phyloP scores from a whole-genome alignment of 345 rosid species.

The Citrus reticulata region DNA sequence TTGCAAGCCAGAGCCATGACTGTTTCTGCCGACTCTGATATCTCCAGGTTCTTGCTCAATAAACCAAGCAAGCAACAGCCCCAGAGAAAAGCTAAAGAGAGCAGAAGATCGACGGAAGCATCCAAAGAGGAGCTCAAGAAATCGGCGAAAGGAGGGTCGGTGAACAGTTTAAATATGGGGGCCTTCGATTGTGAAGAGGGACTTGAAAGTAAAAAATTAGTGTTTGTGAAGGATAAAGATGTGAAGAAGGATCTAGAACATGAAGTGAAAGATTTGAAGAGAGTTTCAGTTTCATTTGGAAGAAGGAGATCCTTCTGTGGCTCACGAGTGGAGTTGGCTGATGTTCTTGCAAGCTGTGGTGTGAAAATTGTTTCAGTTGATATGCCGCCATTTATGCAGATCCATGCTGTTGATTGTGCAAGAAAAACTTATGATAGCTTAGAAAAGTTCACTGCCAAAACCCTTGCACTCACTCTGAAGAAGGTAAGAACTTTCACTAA shows the following conservation, averaged over 20 bases:
- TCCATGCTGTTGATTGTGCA: slow-evolving; percentile 71
- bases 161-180: slow-evolving; percentile 18
- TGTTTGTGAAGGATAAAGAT: slow-evolving; percentile 10
- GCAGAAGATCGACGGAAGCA: slow-evolving; percentile 18
- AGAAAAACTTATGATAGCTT: slow-evolving; percentile 64
- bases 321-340: slow-evolving; percentile 43
- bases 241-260: slow-evolving; percentile 17
- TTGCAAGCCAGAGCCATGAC: slow-evolving; percentile 53
- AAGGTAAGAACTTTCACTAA: slow-evolving; percentile 34
- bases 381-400: slow-evolving; percentile 84
- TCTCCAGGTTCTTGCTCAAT: slow-evolving; percentile 23
- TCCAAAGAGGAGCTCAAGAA: slow-evolving; percentile 20
- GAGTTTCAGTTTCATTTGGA: slow-evolving; percentile 32
- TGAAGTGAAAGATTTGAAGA: slow-evolving; percentile 26
- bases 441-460: slow-evolving; percentile 61
- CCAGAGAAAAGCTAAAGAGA: slow-evolving; percentile 16
- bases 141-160: slow-evolving; percentile 14
- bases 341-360: slow-evolving; percentile 54
- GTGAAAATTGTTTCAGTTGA: slow-evolving; percentile 66
- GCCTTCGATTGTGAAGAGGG: not conserved
- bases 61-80: slow-evolving; percentile 18
- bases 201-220: slow-evolving; percentile 1
- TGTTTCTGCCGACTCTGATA: slow-evolving; percentile 48
- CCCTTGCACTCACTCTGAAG: slow-evolving; percentile 65
- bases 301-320: slow-evolving; percentile 55